Base-by-base conservation (phyloP, 73 alveolate genomes). In the Blepharisma stoltei region DNA sequence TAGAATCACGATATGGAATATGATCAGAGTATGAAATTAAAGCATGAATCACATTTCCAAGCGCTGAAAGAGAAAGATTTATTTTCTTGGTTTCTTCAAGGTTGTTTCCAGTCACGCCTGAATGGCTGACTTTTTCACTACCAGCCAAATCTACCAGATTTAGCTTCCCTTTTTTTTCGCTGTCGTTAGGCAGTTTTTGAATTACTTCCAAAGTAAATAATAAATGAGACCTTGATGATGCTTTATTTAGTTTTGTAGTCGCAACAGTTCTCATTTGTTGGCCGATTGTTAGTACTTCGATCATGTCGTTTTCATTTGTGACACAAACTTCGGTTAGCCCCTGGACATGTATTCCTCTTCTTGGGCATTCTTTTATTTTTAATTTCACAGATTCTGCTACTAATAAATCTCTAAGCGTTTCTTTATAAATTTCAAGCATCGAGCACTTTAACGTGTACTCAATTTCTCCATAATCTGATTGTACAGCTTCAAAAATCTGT, bases 101-200 rank as follows among this genome's bases (percentile, higher is more conserved):
- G 18, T 90, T 89, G 38, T 90, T 85, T 0, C 99, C 99, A 6
- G 85, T 88, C 6, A 95, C 98, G 7, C 97, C 96, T 0, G 98
- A 87, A 78, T 91, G 90, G 25, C 86, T 81, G 77, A 91, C 89
- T 80, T 94, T 93, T 87, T 96, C 99, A 75, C 97, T 88, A 7
- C 99, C 99, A 8, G 99, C 99, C 50, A 96, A 76, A 89, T 96
- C 99, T 43, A 94, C 97, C 76, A 93, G 92, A 77, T 88, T 94
- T 21, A 96, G 89, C 80, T 91, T 94, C n/a, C 98, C 98, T 0
- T 90, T 66, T 80, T 95, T 96, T 52, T 96, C 78, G 5, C 96
- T 85, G 48, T 93, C 99, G 14, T 97, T 96, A 77, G 87, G 43
- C 9, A 83, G 78, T 77, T 94, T 94, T 82, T 92, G 90, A 81